phyloP scores from a whole-genome alignment of 2,329 filamentous ascomycete genomes.

The Calonectria pteridis region DNA sequence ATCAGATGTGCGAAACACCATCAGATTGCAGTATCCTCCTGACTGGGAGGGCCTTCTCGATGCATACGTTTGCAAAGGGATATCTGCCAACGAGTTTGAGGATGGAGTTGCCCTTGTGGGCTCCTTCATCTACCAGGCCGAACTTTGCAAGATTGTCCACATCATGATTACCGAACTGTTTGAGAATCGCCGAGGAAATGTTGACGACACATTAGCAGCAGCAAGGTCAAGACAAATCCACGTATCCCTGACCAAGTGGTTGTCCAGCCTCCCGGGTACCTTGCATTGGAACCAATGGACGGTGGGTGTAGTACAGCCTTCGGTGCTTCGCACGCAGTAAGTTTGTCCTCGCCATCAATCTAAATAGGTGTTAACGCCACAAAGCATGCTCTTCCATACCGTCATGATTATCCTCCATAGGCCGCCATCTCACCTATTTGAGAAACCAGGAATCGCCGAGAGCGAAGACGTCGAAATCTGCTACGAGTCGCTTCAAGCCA shows the following conservation, averaged over 20 bases:
- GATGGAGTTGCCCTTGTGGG: conserved; percentile 59
- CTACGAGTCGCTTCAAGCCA: conserved; percentile 60
- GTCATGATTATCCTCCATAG: conserved; percentile 65
- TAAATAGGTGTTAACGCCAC: conserved; percentile 27
- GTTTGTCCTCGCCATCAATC: conserved; percentile 20
- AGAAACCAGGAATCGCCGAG: conserved; percentile 52
- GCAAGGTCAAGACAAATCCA: conserved; percentile 60
- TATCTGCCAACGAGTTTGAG: conserved; percentile 60
- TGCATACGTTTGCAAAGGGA: conserved; percentile 59
- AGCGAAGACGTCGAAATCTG: conserved; percentile 63
- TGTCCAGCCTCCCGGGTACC: conserved; percentile 58
- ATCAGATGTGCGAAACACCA: conserved; percentile 62
- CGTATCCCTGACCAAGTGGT: conserved; percentile 60
- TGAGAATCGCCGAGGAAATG: conserved; percentile 59
- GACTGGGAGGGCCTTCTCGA: conserved; percentile 62
- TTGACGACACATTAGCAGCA: conserved; percentile 56
- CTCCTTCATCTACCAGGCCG: conserved; percentile 60
- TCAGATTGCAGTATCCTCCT: conserved; percentile 61
- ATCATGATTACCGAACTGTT: conserved; percentile 64
- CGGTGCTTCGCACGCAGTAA: conserved; percentile 61
- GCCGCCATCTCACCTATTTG: conserved; percentile 58
- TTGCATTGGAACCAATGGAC: conserved; percentile 66
- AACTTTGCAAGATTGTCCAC: conserved; percentile 63
- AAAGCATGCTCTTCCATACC: conserved; percentile 61
- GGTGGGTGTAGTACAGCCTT: conserved; percentile 58